A percentile compares a stretch with the other conserved stretches of the same genome.
phyloP scores from a whole-genome alignment of 2,329 filamentous ascomycete genomes.

The Xylaria sp. region DNA sequence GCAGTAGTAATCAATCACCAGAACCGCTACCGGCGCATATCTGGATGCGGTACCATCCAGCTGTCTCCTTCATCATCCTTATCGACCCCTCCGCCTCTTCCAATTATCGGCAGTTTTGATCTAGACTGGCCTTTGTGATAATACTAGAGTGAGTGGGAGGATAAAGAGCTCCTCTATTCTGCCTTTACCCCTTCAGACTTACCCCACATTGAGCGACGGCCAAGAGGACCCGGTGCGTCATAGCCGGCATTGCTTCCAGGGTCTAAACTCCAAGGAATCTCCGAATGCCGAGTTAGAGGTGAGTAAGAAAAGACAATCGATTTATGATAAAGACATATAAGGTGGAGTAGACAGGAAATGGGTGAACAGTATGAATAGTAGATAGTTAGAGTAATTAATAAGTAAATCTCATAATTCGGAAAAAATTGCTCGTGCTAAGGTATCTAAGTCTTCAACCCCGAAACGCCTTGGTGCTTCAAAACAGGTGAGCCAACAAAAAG shows the following conservation, averaged over 20 bases:
- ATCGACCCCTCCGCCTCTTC: slow-evolving; percentile 10
- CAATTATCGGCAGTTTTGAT: slow-evolving; percentile 28
- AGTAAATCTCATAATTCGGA: slow-evolving; percentile 11
- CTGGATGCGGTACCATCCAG: slow-evolving; percentile 4
- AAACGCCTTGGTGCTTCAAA: slow-evolving; percentile 20
- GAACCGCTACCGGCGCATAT: not conserved
- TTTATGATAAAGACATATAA: not conserved
- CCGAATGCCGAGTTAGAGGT: slow-evolving; percentile 43
- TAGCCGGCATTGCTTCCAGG: slow-evolving; percentile 2
- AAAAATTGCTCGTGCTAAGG: slow-evolving; percentile 24
- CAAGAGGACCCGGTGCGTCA: slow-evolving; percentile 24
- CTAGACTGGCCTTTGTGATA: not conserved
- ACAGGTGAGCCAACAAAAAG: not conserved
- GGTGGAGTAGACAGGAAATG: not conserved
- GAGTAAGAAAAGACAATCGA: not conserved
- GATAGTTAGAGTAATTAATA: not conserved
- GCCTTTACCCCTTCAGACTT: slow-evolving; percentile 29
- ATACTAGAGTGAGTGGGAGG: not conserved
- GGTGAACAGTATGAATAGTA: not conserved
- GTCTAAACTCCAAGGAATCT: slow-evolving; percentile 34
- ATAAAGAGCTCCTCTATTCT: not conserved
- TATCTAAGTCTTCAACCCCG: slow-evolving; percentile 22
- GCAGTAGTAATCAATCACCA: not conserved
- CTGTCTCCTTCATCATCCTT: not conserved
- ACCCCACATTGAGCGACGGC: slow-evolving; percentile 32